Conservation (phyloP, 139 green algal species). For the Coelastrella sp. region DNA sequence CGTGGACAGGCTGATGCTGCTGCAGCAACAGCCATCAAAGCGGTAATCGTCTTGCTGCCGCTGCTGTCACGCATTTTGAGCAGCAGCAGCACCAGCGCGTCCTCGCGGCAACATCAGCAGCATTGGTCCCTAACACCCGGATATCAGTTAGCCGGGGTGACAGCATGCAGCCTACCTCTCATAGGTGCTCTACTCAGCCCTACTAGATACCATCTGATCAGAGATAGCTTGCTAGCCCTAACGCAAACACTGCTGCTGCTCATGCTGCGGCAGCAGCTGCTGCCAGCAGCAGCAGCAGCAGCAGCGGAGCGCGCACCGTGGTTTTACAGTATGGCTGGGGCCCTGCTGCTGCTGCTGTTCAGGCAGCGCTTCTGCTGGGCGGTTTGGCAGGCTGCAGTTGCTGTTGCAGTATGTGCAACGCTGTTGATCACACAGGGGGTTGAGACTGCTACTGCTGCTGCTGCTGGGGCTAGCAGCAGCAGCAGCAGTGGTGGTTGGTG, state of each 20-base stretch:
- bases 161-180: not conserved
- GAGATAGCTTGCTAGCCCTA: not conserved
- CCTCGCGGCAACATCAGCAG: not conserved
- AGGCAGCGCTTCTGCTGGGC: conserved; percentile 24
- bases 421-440: not conserved
- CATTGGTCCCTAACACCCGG: not conserved
- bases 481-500: not conserved
- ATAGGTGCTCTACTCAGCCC: not conserved
- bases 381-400: not conserved
- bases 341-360: conserved; percentile 36
- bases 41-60: not conserved
- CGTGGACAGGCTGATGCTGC: not conserved
- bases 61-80: not conserved
- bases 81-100: not conserved
- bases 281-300: conserved; percentile 1
- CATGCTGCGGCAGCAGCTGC: conserved; percentile 1
- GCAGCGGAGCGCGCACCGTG: not conserved
- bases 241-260: conserved; percentile 8
- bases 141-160: not conserved
- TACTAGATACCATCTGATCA: not conserved
- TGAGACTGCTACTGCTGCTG: not conserved
- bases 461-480: not conserved
- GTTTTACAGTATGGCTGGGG: conserved; percentile 4
- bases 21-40: not conserved
- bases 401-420: not conserved